Percentiles rank a stretch among this genome's conserved stretches.
Evolutionary conservation across 805 yeast species (phyloP).

Genomic region (Pichia deserticola): DNA sequence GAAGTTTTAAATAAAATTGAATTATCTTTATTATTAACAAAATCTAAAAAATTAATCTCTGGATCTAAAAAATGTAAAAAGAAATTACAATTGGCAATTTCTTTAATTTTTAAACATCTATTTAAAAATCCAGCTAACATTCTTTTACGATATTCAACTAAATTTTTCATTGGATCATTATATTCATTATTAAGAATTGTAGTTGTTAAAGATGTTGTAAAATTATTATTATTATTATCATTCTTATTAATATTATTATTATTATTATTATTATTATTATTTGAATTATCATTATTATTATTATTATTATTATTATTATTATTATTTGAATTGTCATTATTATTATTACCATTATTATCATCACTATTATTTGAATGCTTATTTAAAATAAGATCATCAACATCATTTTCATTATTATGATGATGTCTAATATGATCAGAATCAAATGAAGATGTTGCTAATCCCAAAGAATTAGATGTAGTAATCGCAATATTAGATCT

Average conservation of each 20-base stretch:
- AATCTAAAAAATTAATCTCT: conserved; percentile 77
- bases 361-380: background rate
- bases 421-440: conserved; percentile 1
- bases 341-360: background rate
- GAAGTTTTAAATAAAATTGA: conserved; percentile 41
- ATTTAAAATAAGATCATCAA: background rate
- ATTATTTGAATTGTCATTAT: background rate
- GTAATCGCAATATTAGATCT: conserved; percentile 27
- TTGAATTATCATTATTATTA: background rate
- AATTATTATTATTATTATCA: too few species aligned
- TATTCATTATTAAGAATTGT: too few species aligned
- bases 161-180: conserved; percentile 9
- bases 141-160: conserved; percentile 58
- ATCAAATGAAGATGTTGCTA: conserved; percentile 6
- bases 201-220: too few species aligned
- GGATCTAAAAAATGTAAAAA: conserved; percentile 82
- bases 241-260: background rate
- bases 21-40: conserved; percentile 47
- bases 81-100: conserved; percentile 50
- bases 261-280: background rate
- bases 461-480: conserved; percentile 23
- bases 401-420: background rate
- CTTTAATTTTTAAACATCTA: conserved; percentile 54
- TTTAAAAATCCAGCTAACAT: conserved; percentile 71
- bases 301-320: too few species aligned